Evolutionary conservation across 495 filamentous ascomycete species (phyloP), one percentile per base, ranked within the genome.

Genomic region (Parathielavia appendiculata): DNA sequence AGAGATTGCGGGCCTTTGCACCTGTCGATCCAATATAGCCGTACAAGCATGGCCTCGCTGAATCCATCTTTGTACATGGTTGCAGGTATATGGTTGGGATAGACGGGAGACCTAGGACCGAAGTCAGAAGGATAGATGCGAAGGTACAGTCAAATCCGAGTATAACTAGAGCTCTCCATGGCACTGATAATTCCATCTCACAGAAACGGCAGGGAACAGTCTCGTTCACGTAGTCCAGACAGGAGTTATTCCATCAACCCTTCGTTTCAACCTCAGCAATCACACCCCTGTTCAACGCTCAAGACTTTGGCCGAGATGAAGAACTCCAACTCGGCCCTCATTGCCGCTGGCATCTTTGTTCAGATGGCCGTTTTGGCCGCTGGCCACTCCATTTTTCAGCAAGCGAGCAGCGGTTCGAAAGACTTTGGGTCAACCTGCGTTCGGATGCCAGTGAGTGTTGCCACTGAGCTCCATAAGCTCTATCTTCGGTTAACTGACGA

Each of bases 321-420:
- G 58, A 45, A 14, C 40, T 53, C 12, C 56, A 43, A 44, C 23
- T 58, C 61, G 12, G 45, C 51, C 12, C 36, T 63, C 5, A 20
- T 58, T n/a, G 58, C 53, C 34, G 54, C 57, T 13, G 57, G 51
- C 58, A 22, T 64, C 16, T 20, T 63, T 17, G 56, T 61, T 2
- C 66, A 59, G 40, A n/a, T n/a, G n/a, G n/a, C n/a, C n/a, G n/a
- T n/a, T n/a, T 49, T 41, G 10, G 56, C 39, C 7, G 22, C 61
- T 26, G 70, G 58, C 36, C 73, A 76, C 19, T 63, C 73, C 22
- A 72, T 66, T 45, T 77, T 79, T 66, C 75, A 81, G 62, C 73
- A 75, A 32, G 63, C 66, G 1, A 48, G 36, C 13, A 48, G 36
- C 19, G 63, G 64, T 1, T 38, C 53, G 2, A 59, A 34, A 0